phyloP scores from a whole-genome alignment of 2,329 filamentous ascomycete genomes.

The Xylariomycetidae sp. region DNA sequence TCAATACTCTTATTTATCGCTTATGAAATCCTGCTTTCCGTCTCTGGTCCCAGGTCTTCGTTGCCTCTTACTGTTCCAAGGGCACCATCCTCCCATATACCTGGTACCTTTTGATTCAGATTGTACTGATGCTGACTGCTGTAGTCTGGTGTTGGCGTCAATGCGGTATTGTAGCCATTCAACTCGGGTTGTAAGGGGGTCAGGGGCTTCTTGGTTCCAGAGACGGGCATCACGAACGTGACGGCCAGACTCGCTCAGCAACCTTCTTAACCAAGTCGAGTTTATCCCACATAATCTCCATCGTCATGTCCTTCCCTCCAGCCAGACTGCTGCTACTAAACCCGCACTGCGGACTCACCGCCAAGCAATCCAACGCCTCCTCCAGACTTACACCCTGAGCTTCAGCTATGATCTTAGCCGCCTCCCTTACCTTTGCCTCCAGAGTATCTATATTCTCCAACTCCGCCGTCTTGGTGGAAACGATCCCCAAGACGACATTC shows the following conservation, averaged over 20 bases:
- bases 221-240: too few relatives aligned
- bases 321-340: slow-evolving; percentile 26
- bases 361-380: slow-evolving; percentile 50
- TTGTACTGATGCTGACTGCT: too few relatives aligned
- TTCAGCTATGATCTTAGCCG: slow-evolving; percentile 53
- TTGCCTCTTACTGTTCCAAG: too few relatives aligned
- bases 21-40: too few relatives aligned
- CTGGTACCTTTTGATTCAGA: too few relatives aligned
- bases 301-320: slow-evolving; percentile 22
- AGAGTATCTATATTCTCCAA: slow-evolving; percentile 41
- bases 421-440: slow-evolving; percentile 37
- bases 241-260: slow-evolving; percentile 19
- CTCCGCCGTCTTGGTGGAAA: slow-evolving; percentile 44
- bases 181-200: too few relatives aligned
- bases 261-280: slow-evolving; percentile 20
- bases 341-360: slow-evolving; percentile 54
- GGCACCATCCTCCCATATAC: too few relatives aligned
- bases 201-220: too few relatives aligned
- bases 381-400: slow-evolving; percentile 48
- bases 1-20: too few relatives aligned
- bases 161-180: too few relatives aligned
- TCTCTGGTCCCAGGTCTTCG: too few relatives aligned
- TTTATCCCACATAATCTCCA: slow-evolving; percentile 24
- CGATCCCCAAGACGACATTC: slow-evolving; percentile 46
- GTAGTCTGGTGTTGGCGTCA: too few relatives aligned